Evolutionary conservation across 805 yeast genomes (phyloP), one percentile per base, ranked within the genome.

Genomic region (Lachancea thermotolerans): DNA sequence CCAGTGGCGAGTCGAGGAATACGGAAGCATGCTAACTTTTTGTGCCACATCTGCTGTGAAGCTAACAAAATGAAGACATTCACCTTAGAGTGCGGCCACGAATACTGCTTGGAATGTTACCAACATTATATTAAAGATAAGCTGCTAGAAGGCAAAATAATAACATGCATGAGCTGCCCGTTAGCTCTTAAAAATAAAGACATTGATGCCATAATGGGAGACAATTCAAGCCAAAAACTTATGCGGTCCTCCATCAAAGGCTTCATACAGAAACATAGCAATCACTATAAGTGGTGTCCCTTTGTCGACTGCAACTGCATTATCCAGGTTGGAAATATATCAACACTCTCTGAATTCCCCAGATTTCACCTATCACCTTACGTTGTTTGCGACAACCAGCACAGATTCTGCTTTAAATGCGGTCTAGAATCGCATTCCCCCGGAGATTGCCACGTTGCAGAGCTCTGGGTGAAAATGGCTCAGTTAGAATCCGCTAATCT

Each of bases 401-500:
- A 89, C 55, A 74, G 74, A 47, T 91, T 90, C 59, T 93, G 99
- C 59, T 82, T 81, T 53, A 68, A 71, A 21, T 93, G 99, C 59
- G 74, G 75, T 17, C 70, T 70, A 46, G 91, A 84, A 52, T 81
- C 82, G 53, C 99, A 93, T 64, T 64, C 78, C 9, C 98, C 98
- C 0, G 75, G 84, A n/a, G 85, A 93, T 2, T 93, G 99, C 59
- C 65, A 64, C 52, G 60, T 85, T 3, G 82, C 82, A 0, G 70
- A 71, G 44, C 61, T 65, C 37, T 93, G 99, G 99, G 70, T 82
- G 29, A 71, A 74, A 39, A 84, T 87, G 56, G 85, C 95, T 51
- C 73, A 74, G 49, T 93, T 88, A 59, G 98, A 93, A 59, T 79
- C 93, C 0, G 96, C 86, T 55, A 88, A 96, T 12, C 74, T 82